Conservation (phyloP, 148 eudicot species). For the Dysphania ambrosioides region DNA sequence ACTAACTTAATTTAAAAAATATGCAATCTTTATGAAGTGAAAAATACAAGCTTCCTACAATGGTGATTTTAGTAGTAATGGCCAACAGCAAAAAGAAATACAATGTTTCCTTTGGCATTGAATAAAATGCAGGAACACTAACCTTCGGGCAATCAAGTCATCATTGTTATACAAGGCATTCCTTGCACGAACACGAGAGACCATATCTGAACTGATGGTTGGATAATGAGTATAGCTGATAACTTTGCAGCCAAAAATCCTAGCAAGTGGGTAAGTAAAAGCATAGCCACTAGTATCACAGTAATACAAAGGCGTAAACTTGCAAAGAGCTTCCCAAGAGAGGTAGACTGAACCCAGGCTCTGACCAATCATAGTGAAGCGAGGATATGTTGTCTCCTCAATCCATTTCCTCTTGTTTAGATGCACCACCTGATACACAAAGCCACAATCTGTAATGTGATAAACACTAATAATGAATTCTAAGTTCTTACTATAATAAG, state of each 20-base stretch:
- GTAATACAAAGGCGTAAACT: constrained; percentile 69
- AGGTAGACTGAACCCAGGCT: constrained; percentile 93
- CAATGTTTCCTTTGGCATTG: not conserved
- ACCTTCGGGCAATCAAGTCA: constrained; percentile 73
- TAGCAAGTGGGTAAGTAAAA: constrained; percentile 87
- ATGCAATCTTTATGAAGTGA: not conserved
- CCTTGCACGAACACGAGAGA: constrained; percentile 70
- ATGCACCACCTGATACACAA: constrained; percentile 71
- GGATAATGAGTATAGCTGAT: constrained; percentile 96
- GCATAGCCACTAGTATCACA: constrained; percentile 99
- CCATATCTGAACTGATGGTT: constrained; percentile 94
- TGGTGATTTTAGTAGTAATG: not conserved
- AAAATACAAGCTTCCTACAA: not conserved
- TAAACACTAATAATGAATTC: not conserved
- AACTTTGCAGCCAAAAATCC: constrained; percentile 86
- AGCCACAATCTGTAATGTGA: constrained; percentile 8
- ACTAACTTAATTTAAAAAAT: too few species aligned
- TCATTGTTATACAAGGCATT: constrained; percentile 92
- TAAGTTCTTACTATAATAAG: not conserved
- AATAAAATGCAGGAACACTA: constrained; percentile 11
- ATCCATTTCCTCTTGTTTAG: constrained; percentile 88
- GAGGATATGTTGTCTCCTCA: constrained; percentile 91
- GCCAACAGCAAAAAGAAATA: not conserved
- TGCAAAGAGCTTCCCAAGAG: constrained; percentile 88
- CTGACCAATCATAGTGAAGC: constrained; percentile 96